Evolutionary conservation across 805 yeast species (phyloP), one percentile per base, ranked within the genome.

Genomic region (Wickerhamiella australiensis): DNA sequence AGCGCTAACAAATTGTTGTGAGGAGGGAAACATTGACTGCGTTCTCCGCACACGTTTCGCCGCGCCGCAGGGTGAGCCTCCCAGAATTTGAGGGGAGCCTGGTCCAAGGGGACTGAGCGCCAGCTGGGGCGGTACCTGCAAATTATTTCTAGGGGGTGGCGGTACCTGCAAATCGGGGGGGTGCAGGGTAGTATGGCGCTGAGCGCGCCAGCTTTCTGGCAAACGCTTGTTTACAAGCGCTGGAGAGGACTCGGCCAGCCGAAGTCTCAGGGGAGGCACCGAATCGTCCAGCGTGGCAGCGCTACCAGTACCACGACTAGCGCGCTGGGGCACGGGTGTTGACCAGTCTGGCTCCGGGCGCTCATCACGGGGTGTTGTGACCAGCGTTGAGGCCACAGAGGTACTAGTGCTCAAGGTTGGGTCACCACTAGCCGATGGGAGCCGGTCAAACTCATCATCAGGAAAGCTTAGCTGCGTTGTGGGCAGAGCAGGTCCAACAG

Each of bases 21-120:
- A 69, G n/a, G 71, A 68, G 54, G 79, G 79, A 62, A 74, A 79
- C 84, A 81, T 77, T 44, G 84, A 78, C 57, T 79, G 84, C 17
- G 80, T 78, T 47, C 86, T 70, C 47, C 85, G 51, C 74, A 72
- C 61, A 13, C 31, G 29, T 70, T 73, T 25, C 65, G 54, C 52
- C 62, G 60, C 46, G 11, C 47, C 54, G 43, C 35, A 44, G n/a
- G 41, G 51, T 15, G 38, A 33, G 38, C 38, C 38, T 5, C 38
- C 38, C 6, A 38, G 12, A 3, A 23, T 5, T 11, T 35, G 47
- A 2, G 47, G 47, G 5, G 47, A 45, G 12, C 47, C 47, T 1
- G 42, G 42, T 5, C 38, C 38, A 2, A 45, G 18, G n/a, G 38
- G 41, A 17, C 41, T 25, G 9, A 41, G 31, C 11, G 27, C 21